These are phyloP conservation scores for Sclerotinia sclerotiorum DNA, from an alignment of 2,329 filamentous ascomycete genomes.

Conservation along the genomic window DNA sequence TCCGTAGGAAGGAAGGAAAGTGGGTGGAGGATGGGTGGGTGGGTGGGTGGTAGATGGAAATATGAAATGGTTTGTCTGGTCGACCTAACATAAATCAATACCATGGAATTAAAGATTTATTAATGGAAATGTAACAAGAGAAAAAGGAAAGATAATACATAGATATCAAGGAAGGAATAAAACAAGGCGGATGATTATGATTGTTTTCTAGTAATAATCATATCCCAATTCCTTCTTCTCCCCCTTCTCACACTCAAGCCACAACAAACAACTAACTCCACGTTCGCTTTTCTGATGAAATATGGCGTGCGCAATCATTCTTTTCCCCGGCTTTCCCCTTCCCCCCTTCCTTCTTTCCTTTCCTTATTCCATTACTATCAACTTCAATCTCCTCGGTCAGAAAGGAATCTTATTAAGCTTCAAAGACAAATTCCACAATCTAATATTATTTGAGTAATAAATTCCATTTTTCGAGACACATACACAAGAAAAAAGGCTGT, in stretches of 20 bases:
- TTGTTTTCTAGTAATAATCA: no score
- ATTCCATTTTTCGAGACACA: no score
- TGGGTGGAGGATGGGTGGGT: background rate
- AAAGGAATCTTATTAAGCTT: no score
- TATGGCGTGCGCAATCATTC: conserved; percentile 7
- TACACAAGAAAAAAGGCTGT: background rate
- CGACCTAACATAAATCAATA: no score
- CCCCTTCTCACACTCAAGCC: background rate
- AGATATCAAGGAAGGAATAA: background rate
- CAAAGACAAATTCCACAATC: background rate
- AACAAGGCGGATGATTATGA: no score
- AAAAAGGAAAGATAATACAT: no score
- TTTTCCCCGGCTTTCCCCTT: background rate
- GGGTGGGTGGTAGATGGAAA: no score
- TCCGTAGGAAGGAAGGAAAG: background rate
- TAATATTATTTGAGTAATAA: conserved; percentile 1
- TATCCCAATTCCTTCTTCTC: no score
- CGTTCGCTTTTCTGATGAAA: background rate
- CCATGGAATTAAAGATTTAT: no score
- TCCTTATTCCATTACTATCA: no score
- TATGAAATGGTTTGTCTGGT: background rate
- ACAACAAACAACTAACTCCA: background rate
- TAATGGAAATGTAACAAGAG: background rate
- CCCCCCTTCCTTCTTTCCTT: no score
- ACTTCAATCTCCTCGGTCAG: background rate